phyloP scores from a whole-genome alignment of 2,329 filamentous ascomycete species.

The Talaromyces rugulosus region DNA sequence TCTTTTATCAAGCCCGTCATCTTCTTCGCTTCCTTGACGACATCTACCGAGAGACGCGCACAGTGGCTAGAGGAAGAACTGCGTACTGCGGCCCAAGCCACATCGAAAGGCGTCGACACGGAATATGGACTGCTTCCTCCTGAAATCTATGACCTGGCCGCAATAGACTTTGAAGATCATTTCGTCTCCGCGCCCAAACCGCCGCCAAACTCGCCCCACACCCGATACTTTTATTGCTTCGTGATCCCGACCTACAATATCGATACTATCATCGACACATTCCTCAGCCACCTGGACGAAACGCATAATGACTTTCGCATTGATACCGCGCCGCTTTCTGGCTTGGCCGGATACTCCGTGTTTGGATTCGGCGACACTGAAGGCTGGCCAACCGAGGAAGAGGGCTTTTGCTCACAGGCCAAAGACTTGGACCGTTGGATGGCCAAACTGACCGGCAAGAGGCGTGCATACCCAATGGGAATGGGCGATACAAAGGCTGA shows the following conservation, averaged over 20 bases:
- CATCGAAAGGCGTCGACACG: constrained; percentile 19
- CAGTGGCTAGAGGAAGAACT: constrained; percentile 59
- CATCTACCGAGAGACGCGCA: constrained; percentile 72
- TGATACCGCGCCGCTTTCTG: constrained; percentile 76
- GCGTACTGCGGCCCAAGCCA: constrained; percentile 34
- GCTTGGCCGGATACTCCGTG: constrained; percentile 79
- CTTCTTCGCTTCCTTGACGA: constrained; percentile 88
- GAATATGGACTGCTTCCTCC: constrained; percentile 49
- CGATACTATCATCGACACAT: constrained; percentile 82
- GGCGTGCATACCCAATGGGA: constrained; percentile 82
- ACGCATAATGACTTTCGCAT: constrained; percentile 97
- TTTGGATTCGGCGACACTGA: constrained; percentile 91
- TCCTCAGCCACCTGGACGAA: constrained; percentile 81
- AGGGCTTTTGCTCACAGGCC: constrained; percentile 91
- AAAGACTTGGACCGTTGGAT: constrained; percentile 92
- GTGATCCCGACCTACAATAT: constrained; percentile 92
- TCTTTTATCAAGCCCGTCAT: constrained; percentile 61
- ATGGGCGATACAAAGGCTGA: constrained; percentile 82
- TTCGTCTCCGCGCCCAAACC: constrained; percentile 73
- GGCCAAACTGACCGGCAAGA: constrained; percentile 84
- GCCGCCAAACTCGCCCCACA: constrained; percentile 39
- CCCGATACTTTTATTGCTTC: constrained; percentile 75
- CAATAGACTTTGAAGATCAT: constrained; percentile 89
- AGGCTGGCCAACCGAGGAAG: constrained; percentile 84
- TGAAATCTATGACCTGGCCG: constrained; percentile 70